Evolutionary conservation across 495 filamentous ascomycete genomes (phyloP).

Genomic region (Lasiosphaeria hispida): DNA sequence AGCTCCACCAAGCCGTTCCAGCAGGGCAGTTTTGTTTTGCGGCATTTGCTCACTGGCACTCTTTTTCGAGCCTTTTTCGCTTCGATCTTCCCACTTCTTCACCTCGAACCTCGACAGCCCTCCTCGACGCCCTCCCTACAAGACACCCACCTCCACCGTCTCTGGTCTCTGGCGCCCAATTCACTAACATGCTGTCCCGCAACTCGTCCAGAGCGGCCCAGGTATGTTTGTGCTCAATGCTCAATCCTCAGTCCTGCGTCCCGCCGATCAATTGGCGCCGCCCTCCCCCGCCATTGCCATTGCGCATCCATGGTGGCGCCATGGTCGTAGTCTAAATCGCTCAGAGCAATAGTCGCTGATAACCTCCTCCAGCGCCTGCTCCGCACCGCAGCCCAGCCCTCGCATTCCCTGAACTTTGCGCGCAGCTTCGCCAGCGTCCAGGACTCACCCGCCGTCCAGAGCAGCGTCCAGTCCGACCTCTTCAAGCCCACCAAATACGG

Average conservation of each 20-base stretch:
- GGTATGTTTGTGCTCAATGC: slow-evolving; percentile 33
- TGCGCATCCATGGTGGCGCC: slow-evolving; percentile 5
- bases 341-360: slow-evolving; percentile 31
- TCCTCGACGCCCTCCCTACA: slow-evolving; percentile 1
- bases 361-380: slow-evolving; percentile 51
- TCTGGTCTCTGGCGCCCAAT: slow-evolving; percentile 22
- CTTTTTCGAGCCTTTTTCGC: slow-evolving; percentile 14
- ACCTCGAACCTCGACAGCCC: slow-evolving; percentile 3
- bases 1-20: slow-evolving; percentile 24
- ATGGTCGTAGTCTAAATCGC: slow-evolving; percentile 7
- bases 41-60: slow-evolving; percentile 29
- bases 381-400: slow-evolving; percentile 50
- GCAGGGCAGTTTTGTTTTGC: slow-evolving; percentile 27
- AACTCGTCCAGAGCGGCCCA: slow-evolving; percentile 52
- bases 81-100: slow-evolving; percentile 10
- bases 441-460: slow-evolving; percentile 75
- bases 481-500: slow-evolving; percentile 99
- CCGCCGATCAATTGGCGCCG: background rate
- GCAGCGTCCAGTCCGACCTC: slow-evolving; percentile 72
- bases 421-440: slow-evolving; percentile 70
- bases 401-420: slow-evolving; percentile 40
- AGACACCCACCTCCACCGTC: slow-evolving; percentile 5
- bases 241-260: background rate
- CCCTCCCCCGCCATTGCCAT: background rate
- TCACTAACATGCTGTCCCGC: slow-evolving; percentile 58